phyloP scores from a whole-genome alignment of 768 basidiomycete species.

The Zangia roseola region DNA sequence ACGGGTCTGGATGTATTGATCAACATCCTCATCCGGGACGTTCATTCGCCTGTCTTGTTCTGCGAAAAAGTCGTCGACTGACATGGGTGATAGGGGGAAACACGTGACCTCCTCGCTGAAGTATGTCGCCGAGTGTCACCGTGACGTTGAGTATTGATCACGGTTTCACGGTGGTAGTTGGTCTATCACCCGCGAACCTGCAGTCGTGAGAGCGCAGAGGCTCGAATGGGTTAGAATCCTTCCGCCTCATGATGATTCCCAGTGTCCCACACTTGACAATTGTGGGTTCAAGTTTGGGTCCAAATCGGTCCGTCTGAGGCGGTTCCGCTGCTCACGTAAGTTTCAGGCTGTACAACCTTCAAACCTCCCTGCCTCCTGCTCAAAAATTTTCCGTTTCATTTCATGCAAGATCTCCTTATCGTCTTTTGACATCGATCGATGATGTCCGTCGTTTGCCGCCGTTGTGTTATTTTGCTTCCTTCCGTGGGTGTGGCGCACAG shows the following conservation, averaged over 20 bases:
- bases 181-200: conserved; percentile 6
- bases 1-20: conserved; percentile 43
- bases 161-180: neutral
- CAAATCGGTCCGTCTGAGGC: conserved; percentile 18
- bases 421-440: conserved; percentile 14
- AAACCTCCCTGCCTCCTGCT: conserved; percentile 14
- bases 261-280: neutral
- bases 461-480: conserved; percentile 13
- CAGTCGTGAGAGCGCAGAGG: conserved; percentile 4
- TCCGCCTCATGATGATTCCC: neutral
- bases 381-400: conserved; percentile 16
- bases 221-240: neutral
- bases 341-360: conserved; percentile 15
- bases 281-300: conserved; percentile 1
- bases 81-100: no score
- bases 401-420: conserved; percentile 15
- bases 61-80: conserved; percentile 50
- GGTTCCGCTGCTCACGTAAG: conserved; percentile 33
- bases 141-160: conserved; percentile 4
- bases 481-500: conserved; percentile 14
- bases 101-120: no score
- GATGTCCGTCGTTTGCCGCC: conserved; percentile 6
- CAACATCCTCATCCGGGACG: conserved; percentile 50
- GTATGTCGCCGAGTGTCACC: neutral
- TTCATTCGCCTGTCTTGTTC: conserved; percentile 57